These are phyloP conservation scores for Hypoxylon sp. DNA, from an alignment of 2,329 filamentous ascomycete genomes.

Conservation along the genomic window DNA sequence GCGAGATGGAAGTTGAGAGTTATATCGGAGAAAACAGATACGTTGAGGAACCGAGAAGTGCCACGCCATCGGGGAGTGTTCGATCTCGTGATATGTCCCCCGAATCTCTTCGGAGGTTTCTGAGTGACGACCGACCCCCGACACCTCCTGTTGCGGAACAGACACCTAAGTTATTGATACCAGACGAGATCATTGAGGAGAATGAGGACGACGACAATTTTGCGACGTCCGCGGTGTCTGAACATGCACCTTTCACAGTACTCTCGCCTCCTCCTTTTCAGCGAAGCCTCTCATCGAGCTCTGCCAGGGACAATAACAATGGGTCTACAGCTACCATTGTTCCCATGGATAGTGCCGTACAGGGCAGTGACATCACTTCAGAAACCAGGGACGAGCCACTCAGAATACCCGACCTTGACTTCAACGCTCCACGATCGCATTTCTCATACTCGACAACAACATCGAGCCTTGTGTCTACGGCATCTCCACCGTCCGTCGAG, in stretches of 20 bases:
- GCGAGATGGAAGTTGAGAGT: conserved; percentile 35
- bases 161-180: conserved; percentile 50
- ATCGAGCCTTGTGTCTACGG: conserved; percentile 46
- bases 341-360: conserved; percentile 10
- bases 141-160: conserved; percentile 46
- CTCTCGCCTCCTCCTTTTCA: conserved; percentile 64
- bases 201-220: conserved; percentile 70
- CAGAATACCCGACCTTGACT: conserved; percentile 17
- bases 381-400: conserved; percentile 11
- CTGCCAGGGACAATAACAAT: conserved; percentile 31
- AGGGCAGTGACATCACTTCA: conserved; percentile 33
- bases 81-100: conserved; percentile 64
- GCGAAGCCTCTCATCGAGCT: conserved; percentile 48
- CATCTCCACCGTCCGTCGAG: conserved; percentile 49
- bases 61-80: conserved; percentile 52
- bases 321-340: conserved; percentile 34
- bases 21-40: conserved; percentile 43
- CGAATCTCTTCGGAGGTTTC: conserved; percentile 62
- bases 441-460: conserved; percentile 43
- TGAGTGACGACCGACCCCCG: conserved; percentile 56
- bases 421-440: conserved; percentile 42
- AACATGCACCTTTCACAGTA: conserved; percentile 55
- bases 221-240: conserved; percentile 60
- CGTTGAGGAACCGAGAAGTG: conserved; percentile 46
- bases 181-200: conserved; percentile 59